A percentile compares a stretch with the other conserved stretches of the same genome.
These are phyloP conservation scores for Brassica incana DNA, from an alignment of 345 rosid species.

Conservation along the genomic window DNA sequence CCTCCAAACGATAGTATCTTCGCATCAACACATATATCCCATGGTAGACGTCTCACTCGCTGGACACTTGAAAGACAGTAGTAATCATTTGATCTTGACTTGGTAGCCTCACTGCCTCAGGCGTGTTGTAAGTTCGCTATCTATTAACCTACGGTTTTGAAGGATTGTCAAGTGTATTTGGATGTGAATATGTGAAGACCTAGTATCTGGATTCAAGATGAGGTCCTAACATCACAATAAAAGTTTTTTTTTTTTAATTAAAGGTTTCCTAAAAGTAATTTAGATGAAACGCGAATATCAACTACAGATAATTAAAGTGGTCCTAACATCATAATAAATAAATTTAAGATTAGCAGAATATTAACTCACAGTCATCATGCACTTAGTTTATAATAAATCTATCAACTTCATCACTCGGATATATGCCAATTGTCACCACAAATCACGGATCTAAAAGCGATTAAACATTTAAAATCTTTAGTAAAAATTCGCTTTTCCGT, in stretches of 20 bases:
- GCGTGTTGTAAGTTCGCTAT: background rate
- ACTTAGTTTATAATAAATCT: background rate
- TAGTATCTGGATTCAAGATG: background rate
- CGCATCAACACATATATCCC: background rate
- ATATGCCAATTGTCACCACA: slow-evolving; percentile 9
- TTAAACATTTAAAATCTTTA: background rate
- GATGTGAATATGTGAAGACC: background rate
- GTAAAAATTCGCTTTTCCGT: background rate
- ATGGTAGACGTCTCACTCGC: background rate
- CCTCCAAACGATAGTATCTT: background rate
- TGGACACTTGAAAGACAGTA: background rate
- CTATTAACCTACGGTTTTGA: background rate
- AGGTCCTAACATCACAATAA: background rate
- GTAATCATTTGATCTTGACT: background rate
- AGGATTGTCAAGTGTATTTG: background rate
- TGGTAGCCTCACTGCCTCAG: background rate
- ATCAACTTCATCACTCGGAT: background rate
- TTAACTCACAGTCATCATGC: slow-evolving; percentile 22
- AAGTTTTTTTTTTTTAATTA: background rate
- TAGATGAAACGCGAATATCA: slow-evolving; percentile 15
- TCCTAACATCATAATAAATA: background rate
- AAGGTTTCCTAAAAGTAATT: background rate
- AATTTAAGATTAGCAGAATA: background rate
- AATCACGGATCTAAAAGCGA: background rate
- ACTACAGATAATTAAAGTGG: background rate